phyloP scores from a whole-genome alignment of 1,139 yeast genomes.

The Blastobotrys elegans region DNA sequence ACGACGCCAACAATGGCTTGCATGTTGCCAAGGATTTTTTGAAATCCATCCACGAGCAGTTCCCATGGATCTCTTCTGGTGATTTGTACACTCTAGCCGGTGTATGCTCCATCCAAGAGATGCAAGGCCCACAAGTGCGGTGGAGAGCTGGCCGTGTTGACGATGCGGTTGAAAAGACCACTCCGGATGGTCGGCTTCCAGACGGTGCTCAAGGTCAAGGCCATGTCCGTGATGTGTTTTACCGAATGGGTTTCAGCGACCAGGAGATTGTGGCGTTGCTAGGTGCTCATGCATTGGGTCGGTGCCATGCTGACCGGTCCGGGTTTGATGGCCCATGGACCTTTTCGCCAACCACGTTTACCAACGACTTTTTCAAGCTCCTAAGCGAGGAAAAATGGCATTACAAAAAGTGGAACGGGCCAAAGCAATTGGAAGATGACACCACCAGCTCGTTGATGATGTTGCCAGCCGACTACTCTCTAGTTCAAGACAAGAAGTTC shows the following conservation, averaged over 20 bases:
- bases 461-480: slow-evolving; percentile 80
- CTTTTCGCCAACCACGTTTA: slow-evolving; percentile 71
- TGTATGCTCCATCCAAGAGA: slow-evolving; percentile 78
- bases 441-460: slow-evolving; percentile 76
- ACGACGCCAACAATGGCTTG: slow-evolving; percentile 74
- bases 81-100: slow-evolving; percentile 88
- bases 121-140: slow-evolving; percentile 77
- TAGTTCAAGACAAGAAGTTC: slow-evolving; percentile 62
- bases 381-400: slow-evolving; percentile 71
- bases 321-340: slow-evolving; percentile 95
- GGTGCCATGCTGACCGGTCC: slow-evolving; percentile 52
- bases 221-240: slow-evolving; percentile 52
- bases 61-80: slow-evolving; percentile 79
- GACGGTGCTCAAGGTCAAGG: slow-evolving; percentile 49
- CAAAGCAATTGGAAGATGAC: slow-evolving; percentile 71
- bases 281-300: slow-evolving; percentile 84
- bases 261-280: slow-evolving; percentile 58
- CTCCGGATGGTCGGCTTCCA: slow-evolving; percentile 73
- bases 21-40: slow-evolving; percentile 61
- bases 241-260: slow-evolving; percentile 58
- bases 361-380: slow-evolving; percentile 72
- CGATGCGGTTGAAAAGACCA: slow-evolving; percentile 36
- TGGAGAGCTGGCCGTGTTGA: slow-evolving; percentile 86
- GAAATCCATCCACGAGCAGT: slow-evolving; percentile 52
- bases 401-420: slow-evolving; percentile 68